A percentile compares a stretch with the other conserved stretches of the same genome.
phyloP scores from a whole-genome alignment of 805 yeast genomes.

The Priceomyces fermenticarens region DNA sequence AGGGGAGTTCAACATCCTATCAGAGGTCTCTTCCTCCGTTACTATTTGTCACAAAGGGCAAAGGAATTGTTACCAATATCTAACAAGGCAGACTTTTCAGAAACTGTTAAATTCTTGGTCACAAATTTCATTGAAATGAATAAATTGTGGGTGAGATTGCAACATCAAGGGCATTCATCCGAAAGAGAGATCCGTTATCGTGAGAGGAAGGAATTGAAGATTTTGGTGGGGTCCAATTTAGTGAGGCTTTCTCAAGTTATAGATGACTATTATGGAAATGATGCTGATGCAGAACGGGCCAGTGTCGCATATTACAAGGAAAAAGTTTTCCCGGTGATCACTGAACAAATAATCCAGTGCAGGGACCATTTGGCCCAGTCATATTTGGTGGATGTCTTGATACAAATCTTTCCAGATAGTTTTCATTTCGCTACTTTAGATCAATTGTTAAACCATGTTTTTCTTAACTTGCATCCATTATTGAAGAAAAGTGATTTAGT shows the following conservation, averaged over 20 bases:
- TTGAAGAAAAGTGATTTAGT: slow-evolving; percentile 68
- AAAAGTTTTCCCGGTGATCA: slow-evolving; percentile 69
- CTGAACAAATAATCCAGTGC: slow-evolving; percentile 91
- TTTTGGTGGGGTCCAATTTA: slow-evolving; percentile 87
- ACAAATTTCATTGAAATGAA: slow-evolving; percentile 96
- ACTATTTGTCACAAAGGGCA: slow-evolving; percentile 82
- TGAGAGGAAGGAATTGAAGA: slow-evolving; percentile 86
- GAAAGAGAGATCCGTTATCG: slow-evolving; percentile 70
- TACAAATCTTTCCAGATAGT: slow-evolving; percentile 93
- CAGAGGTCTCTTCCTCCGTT: slow-evolving; percentile 85
- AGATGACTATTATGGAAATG: slow-evolving; percentile 55
- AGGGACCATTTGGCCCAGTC: slow-evolving; percentile 90
- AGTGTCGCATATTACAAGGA: slow-evolving; percentile 34
- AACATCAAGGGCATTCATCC: slow-evolving; percentile 89
- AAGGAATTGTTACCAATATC: slow-evolving; percentile 57
- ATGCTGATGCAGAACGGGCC: slow-evolving; percentile 19
- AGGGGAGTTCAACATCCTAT: slow-evolving; percentile 95
- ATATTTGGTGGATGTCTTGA: slow-evolving; percentile 83
- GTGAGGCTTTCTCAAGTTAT: slow-evolving; percentile 86
- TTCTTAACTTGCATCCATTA: slow-evolving; percentile 64
- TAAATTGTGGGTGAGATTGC: slow-evolving; percentile 94
- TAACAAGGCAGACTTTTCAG: slow-evolving; percentile 45
- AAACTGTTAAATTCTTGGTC: slow-evolving; percentile 74
- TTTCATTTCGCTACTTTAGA: slow-evolving; percentile 78
- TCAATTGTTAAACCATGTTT: slow-evolving; percentile 55